phyloP scores from a whole-genome alignment of 225 moss, liverwort and hornwort genomes.

The Pleurozium schreberi region DNA sequence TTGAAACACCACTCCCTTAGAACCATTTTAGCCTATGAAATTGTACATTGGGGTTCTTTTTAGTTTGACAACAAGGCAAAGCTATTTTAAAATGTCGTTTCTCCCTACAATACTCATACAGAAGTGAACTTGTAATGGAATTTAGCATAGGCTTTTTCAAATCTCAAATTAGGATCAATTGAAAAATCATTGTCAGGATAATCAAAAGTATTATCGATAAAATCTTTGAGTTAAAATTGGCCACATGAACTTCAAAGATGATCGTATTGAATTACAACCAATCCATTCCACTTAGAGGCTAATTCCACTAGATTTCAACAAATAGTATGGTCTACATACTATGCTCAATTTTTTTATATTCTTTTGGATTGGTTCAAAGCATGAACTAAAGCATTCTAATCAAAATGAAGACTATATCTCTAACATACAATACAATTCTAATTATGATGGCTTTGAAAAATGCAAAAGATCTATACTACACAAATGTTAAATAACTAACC shows the following conservation, averaged over 20 bases:
- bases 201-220: neutral
- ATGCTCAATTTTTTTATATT: neutral
- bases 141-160: neutral
- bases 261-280: neutral
- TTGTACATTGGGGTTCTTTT: neutral
- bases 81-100: neutral
- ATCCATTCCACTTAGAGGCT: neutral
- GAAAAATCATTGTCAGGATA: accelerated
- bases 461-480: accelerated
- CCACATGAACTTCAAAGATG: neutral
- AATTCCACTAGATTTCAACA: neutral
- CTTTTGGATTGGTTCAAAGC: neutral
- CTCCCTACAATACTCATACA: accelerated
- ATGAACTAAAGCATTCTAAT: neutral
- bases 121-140: neutral
- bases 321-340: neutral
- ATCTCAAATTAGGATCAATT: neutral
- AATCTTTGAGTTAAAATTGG: neutral
- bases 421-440: neutral
- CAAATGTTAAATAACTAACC: neutral
- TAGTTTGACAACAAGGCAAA: neutral
- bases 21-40: no score
- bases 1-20: no score
- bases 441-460: neutral
- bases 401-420: neutral